These are phyloP conservation scores for Panus rudis DNA, from an alignment of 768 basidiomycete genomes.

Conservation along the genomic window DNA sequence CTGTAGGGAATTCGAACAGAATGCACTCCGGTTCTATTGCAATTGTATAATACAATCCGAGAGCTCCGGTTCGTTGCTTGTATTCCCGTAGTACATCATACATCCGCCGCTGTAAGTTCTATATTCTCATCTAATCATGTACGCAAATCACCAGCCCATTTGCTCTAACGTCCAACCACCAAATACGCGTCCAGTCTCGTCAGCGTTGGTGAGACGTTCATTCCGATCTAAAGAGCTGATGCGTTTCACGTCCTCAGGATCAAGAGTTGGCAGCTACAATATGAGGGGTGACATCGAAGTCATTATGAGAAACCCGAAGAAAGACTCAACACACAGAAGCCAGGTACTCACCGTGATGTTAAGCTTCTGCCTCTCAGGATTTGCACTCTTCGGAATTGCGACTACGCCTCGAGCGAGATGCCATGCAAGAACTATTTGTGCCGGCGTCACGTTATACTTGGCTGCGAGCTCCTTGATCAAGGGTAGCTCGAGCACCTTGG, in stretches of 20 bases:
- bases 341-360: slow-evolving; percentile 37
- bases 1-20: too few relatives aligned
- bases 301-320: too few relatives aligned
- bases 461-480: slow-evolving; percentile 16
- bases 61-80: too few relatives aligned
- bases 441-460: slow-evolving; percentile 38
- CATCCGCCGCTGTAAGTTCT: too few relatives aligned
- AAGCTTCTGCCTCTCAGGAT: slow-evolving; percentile 37
- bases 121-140: too few relatives aligned
- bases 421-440: slow-evolving; percentile 54
- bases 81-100: too few relatives aligned
- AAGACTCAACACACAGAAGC: too few relatives aligned
- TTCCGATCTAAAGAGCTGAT: slow-evolving; percentile 27
- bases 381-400: slow-evolving; percentile 49
- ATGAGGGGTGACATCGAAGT: too few relatives aligned
- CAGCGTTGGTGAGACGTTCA: slow-evolving; percentile 26
- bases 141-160: slow-evolving; percentile 38
- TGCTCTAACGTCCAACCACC: slow-evolving; percentile 34
- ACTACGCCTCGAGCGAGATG: slow-evolving; percentile 44
- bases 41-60: too few relatives aligned
- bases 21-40: too few relatives aligned
- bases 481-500: slow-evolving; percentile 28
- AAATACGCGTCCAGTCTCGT: slow-evolving; percentile 23
- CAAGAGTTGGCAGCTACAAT: slow-evolving; percentile 26
- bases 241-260: slow-evolving; percentile 26